Base-by-base conservation (phyloP, 2,329 filamentous ascomycete species). In the Fusarium protoensiforme region DNA sequence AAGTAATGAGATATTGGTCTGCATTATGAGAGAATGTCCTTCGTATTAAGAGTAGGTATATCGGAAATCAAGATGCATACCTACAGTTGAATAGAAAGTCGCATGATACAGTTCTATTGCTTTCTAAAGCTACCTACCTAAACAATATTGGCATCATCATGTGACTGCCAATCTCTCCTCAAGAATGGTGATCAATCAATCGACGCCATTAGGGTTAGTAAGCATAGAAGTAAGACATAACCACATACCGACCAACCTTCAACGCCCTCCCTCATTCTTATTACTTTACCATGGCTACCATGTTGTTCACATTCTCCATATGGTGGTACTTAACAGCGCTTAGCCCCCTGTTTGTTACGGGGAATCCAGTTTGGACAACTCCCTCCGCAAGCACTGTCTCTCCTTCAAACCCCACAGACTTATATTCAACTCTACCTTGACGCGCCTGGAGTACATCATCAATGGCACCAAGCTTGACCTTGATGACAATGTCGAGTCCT, bases 391-490 rank as follows among this genome's bases (percentile, higher is more conserved):
- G 11, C 43, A 11, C 10, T 72, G 69, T 18, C 36, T 65, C 1
- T 43, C 48, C 10, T 56, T 72, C 2, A 43, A 59, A 7, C 68
- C 69, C 3, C 24, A 53, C 14, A 38, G 2, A 6, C 22, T 59
- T 3, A 39, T 72, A 2, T 7, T 14, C 14, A 72, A 72, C 20
- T 65, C 69, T 2, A 69, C 69, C 4, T n/a, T 72, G 48, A 72
- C 36, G 3, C 68, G 68, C 1, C 65, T 61, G 2, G 68, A 72
- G 18, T 65, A 65, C 11, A 16, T 72, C 6, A 13, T 39, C 5
- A 43, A 58, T 16, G 60, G 29, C 22, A 65, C 65, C 13, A 65
- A 27, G 0, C n/a, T 72, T 3, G 13, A 56, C 2, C 24, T 72
- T 0, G 18, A 36, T 8, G 68, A 65, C 5, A 72, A 69, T 9